Conservation (phyloP, 2,329 filamentous ascomycete genomes). For the Neopestalotiopsis rosae region DNA sequence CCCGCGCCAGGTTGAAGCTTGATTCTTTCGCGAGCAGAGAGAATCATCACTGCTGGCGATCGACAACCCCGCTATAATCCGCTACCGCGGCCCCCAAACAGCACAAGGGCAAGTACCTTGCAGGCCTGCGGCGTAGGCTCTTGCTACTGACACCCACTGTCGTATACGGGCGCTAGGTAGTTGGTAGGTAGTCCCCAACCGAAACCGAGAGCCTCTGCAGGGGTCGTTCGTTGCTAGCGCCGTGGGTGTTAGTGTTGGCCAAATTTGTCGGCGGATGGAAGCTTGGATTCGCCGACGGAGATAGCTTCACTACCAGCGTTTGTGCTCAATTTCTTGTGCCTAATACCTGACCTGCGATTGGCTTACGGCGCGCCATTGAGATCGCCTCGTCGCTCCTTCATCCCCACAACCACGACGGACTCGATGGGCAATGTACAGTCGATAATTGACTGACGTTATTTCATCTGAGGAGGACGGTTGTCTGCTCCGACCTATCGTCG, state of each 20-base stretch:
- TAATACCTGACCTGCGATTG: neutral
- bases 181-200: too few relatives aligned
- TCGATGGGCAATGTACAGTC: neutral
- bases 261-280: constrained; percentile 1
- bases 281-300: constrained; percentile 5
- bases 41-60: neutral
- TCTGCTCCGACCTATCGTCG: neutral
- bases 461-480: constrained; percentile 16
- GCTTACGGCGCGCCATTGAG: constrained; percentile 9
- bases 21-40: neutral
- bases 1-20: constrained; percentile 12
- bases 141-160: neutral
- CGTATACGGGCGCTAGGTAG: neutral
- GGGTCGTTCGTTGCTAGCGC: neutral
- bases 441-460: neutral
- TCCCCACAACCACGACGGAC: neutral
- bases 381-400: neutral
- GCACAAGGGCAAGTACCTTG: neutral
- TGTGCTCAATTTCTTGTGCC: constrained; percentile 5
- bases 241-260: neutral
- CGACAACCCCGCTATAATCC: constrained; percentile 1
- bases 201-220: neutral
- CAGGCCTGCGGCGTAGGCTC: neutral
- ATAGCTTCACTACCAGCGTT: constrained; percentile 4
- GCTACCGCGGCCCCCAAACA: neutral